Conservation (phyloP, 352 stramenopile genomes). For the Globisporangium rhizosaccharum region DNA sequence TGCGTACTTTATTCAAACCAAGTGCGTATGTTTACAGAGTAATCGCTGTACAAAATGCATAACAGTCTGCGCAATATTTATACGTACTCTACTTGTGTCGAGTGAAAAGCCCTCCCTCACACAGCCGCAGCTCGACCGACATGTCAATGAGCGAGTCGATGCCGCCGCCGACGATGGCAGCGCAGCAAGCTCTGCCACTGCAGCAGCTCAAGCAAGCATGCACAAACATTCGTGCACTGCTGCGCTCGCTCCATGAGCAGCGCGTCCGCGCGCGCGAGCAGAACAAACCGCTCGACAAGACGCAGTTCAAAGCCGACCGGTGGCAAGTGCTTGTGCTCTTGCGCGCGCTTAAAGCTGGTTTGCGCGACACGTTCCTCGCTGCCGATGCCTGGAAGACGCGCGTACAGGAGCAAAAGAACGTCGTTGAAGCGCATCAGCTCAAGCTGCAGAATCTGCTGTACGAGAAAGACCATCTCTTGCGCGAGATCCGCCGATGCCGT, state of each 20-base stretch:
- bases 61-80: too few relatives aligned
- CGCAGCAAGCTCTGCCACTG: conserved; percentile 21
- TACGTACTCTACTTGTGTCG: too few relatives aligned
- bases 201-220: conserved; percentile 52
- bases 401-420: conserved; percentile 70
- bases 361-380: conserved; percentile 67
- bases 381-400: conserved; percentile 55
- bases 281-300: conserved; percentile 26
- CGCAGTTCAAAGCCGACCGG: conserved; percentile 38
- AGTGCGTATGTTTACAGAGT: too few relatives aligned
- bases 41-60: too few relatives aligned
- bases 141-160: not conserved
- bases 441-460: conserved; percentile 81
- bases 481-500: conserved; percentile 67
- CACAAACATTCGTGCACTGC: conserved; percentile 31
- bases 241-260: conserved; percentile 33
- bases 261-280: conserved; percentile 16
- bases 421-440: conserved; percentile 68
- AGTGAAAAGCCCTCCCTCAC: too few relatives aligned
- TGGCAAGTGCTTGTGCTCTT: conserved; percentile 58
- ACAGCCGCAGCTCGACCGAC: not conserved
- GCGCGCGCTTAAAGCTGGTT: conserved; percentile 38
- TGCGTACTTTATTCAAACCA: too few relatives aligned
- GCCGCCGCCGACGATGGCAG: conserved; percentile 4
- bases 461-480: conserved; percentile 76